Base-by-base conservation (phyloP, 768 basidiomycete genomes). In the Pleurotus salmoneostramineus region DNA sequence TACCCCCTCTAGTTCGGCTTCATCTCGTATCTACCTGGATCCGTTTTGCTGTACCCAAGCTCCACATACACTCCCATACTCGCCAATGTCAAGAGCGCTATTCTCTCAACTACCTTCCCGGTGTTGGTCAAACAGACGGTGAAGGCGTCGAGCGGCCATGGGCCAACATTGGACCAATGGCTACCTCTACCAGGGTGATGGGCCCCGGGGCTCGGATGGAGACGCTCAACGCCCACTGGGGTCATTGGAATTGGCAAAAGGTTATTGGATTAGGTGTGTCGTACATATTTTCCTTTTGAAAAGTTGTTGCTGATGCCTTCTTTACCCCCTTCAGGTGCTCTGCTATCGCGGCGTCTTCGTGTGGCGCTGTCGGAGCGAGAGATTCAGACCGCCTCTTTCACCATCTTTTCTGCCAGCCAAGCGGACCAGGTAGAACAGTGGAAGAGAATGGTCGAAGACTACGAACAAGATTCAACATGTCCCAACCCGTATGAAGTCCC, bases 131-230 rank as follows among this genome's bases (percentile, higher is more conserved):
- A 64, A n/a, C n/a, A n/a, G n/a, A n/a, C n/a, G n/a, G n/a, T n/a
- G n/a, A n/a, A n/a, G n/a, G n/a, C n/a, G n/a, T n/a, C n/a, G n/a
- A n/a, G n/a, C n/a, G n/a, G n/a, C n/a, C n/a, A n/a, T n/a, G n/a
- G n/a, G n/a, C n/a, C 0, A 55, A 57, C 5, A 57, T 65, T 4
- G 75, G 76, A 57, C 55, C 56, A 0, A 32, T 69, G 4, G 67
- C 70, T 0, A 43, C 32, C 0, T 70, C 68, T 27, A 73, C 70
- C 0, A 60, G 60, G 46, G 69, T 74, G 56, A 77, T 77, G 75
- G 67, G 68, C 0, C 67, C 68, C 0, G 71, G 70, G 7, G 56
- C 64, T 6, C 60, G 68, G 4, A 61, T 56, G 0, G 72, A 72
- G 40, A 68, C 62, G 0, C 36, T 72, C 0, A 66, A 75, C 42